Conservation (phyloP, 306 rosid genomes). For the Rosa multiflora region DNA sequence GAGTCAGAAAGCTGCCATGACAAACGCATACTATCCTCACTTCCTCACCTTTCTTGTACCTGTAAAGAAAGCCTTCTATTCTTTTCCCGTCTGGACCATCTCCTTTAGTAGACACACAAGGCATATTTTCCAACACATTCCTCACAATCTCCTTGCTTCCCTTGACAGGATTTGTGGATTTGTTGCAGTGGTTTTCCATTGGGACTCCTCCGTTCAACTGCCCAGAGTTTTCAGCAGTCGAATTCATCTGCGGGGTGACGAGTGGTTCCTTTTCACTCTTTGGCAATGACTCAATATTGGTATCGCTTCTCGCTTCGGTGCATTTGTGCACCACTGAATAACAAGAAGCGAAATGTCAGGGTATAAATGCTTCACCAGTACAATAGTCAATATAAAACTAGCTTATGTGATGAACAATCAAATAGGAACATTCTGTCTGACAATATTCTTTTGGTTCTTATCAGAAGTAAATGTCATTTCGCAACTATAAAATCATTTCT, state of each 20-base stretch:
- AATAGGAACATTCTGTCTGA: neutral
- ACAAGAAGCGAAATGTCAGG: neutral
- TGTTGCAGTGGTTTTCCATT: conserved; percentile 14
- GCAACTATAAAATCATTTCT: neutral
- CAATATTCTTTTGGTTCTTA: neutral
- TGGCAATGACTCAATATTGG: conserved; percentile 16
- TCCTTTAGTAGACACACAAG: conserved; percentile 59
- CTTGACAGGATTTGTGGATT: conserved; percentile 2
- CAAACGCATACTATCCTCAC: conserved; percentile 78
- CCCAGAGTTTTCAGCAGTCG: conserved; percentile 9
- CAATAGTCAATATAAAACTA: neutral
- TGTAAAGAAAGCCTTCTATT: conserved; percentile 74
- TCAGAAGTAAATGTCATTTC: neutral
- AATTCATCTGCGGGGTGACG: neutral
- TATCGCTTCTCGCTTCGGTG: conserved; percentile 37
- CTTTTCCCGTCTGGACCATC: conserved; percentile 62
- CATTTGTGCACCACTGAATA: conserved; percentile 20
- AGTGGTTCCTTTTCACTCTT: conserved; percentile 31
- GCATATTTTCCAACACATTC: conserved; percentile 65
- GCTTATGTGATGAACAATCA: neutral
- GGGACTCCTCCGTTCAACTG: conserved; percentile 5
- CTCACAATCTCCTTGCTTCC: conserved; percentile 34
- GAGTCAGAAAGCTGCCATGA: conserved; percentile 69
- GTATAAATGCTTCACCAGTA: no score
- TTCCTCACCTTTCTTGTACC: conserved; percentile 67